Evolutionary conservation across 75 land plant species (phyloP), one percentile per base, ranked within the genome.

Genomic region (Ceratopteris richardii): DNA sequence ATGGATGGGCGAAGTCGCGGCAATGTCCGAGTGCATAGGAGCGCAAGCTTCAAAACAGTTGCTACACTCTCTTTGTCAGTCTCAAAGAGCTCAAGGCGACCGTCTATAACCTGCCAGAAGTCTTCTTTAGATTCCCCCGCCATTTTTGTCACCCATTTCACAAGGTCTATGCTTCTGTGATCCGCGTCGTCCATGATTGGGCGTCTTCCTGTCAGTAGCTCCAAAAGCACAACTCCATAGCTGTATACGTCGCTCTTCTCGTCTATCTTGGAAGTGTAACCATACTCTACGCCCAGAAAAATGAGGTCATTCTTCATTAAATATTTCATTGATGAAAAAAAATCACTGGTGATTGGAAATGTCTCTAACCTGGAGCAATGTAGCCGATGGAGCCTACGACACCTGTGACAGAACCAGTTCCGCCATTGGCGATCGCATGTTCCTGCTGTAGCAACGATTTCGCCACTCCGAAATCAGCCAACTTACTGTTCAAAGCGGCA

Each of bases 151-250:
- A 81, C 83, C 85, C 85, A 84, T 54, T 78, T 77, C 62, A 81
- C 81, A 1, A 83, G 39, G 28, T 83, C 84, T 33, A 33, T 33
- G 9, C 37, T 20, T 70, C 78, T 2, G 17, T 17, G 4, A 2
- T n/a, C 50, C 17, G 9, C 3, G 3, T 33, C 37, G 7, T 33
- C 9, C 3, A 3, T 4, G 3, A 3, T 33, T 4, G 37, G 37
- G 37, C 37, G 75, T 57, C 60, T 80, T 47, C 88, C 88, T 0
- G 85, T 85, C 51, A 81, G 48, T 44, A 85, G 70, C 51, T 85
- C 89, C 74, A 82, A 63, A 16, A 85, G 66, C 5, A 85, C 89
- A 9, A 85, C 82, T 1, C 89, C 89, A 24, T 75, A 85, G 70
- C 78, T 67, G 60, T 77, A 83, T 23, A 74, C 76, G 61, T 80